Base-by-base conservation (phyloP, 2,329 filamentous ascomycete genomes). In the Alternaria sp. region DNA sequence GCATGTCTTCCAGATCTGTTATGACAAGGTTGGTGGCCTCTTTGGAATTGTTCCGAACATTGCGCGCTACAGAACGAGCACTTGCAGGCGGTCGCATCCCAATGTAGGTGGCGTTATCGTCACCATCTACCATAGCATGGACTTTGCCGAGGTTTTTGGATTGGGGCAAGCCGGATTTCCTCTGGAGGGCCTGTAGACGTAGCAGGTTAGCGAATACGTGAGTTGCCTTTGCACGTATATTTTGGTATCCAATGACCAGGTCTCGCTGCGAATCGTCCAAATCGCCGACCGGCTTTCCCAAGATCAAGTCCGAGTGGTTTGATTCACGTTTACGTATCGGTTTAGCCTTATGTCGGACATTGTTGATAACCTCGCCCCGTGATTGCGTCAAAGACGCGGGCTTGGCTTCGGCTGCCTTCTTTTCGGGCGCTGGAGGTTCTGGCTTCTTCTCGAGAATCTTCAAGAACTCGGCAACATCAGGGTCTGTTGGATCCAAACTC, bases 171-270 rank as follows among this genome's bases (percentile, higher is more conserved):
- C 60, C 66, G n/a, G 65, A 61, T n/a, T 72, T 73, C 44, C 69
- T 70, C 54, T 73, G 72, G 6, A 76, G 60, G 9, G 59, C 51
- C 36, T 74, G 69, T 9, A 75, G 44, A 54, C 72, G 69, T n/a
- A 74, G 46, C 5, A 78, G 40, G 59, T 75, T 68, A 1, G 52
- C 40, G 3, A 78, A 43, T 2, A 76, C 45, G 16, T 45, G 62
- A 30, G 62, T 67, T 9, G 73, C 72, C 49, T 65, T 72, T 14
- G 60, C 43, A 34, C 69, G 71, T 5, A 78, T 57, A n/a, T 63
- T 45, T 28, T 60, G 60, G 38, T 76, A 76, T 9, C 72, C 70
- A 43, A 66, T 54, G 2, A 65, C 53, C 14, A 78, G 54, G 5
- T 77, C 70, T 36, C 72, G 62, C 28, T 62, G 64, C 11, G 70